phyloP scores from a whole-genome alignment of 2,329 filamentous ascomycete species.

The Monilinia laxa region DNA sequence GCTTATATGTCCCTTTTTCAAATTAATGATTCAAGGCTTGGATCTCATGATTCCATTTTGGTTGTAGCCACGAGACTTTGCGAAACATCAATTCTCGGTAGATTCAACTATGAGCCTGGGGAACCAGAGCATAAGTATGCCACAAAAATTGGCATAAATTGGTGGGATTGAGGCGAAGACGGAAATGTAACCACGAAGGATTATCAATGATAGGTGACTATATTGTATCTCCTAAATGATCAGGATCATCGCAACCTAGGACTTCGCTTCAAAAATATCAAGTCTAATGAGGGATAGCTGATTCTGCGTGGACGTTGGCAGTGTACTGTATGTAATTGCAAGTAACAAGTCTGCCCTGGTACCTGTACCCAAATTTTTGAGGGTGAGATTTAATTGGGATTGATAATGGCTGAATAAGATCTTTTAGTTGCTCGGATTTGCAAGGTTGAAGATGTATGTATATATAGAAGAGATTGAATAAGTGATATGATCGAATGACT shows the following conservation, averaged over 20 bases:
- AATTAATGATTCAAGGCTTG: background rate
- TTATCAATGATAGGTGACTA: background rate
- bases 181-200: background rate
- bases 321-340: background rate
- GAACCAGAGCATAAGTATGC: background rate
- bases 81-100: slow-evolving; percentile 5
- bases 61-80: slow-evolving; percentile 19
- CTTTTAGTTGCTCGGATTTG: background rate
- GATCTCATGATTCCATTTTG: slow-evolving; percentile 16
- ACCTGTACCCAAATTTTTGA: background rate
- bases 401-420: slow-evolving; percentile 9
- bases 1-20: slow-evolving; percentile 5
- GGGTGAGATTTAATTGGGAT: background rate
- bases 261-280: background rate
- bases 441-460: too few species aligned
- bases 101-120: background rate
- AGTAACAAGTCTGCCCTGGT: background rate
- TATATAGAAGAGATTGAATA: too few species aligned
- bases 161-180: background rate
- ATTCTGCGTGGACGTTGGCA: slow-evolving; percentile 3
- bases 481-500: background rate
- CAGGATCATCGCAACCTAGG: background rate
- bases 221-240: background rate
- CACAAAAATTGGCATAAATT: background rate
- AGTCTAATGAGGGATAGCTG: slow-evolving; percentile 2